Conservation (phyloP, 116 monocot species). For the Phalaenopsis hybrid region DNA sequence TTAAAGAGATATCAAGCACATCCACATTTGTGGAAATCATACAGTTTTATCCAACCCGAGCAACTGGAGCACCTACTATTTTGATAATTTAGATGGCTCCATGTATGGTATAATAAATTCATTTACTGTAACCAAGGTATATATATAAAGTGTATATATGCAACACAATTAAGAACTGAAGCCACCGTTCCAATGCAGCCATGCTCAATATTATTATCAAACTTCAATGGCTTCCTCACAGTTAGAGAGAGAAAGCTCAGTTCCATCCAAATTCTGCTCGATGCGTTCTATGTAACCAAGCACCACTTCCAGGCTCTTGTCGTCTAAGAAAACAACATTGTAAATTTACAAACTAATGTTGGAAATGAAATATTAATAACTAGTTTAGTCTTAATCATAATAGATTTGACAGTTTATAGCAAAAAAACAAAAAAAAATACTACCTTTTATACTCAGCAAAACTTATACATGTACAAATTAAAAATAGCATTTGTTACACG, state of each 20-base stretch:
- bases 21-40: no score
- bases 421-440: neutral
- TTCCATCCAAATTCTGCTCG: conserved; percentile 28
- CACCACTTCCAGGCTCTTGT: conserved; percentile 47
- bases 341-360: neutral
- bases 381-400: neutral
- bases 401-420: neutral
- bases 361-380: neutral
- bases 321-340: conserved; percentile 33
- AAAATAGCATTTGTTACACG: neutral
- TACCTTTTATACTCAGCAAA: neutral
- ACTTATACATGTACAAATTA: neutral
- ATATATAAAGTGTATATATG: no score
- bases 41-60: neutral
- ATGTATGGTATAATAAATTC: neutral
- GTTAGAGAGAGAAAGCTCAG: neutral
- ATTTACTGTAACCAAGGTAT: neutral
- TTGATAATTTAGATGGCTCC: neutral
- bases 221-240: conserved; percentile 1
- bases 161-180: neutral
- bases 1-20: no score
- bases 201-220: neutral
- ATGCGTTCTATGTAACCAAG: conserved; percentile 39
- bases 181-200: neutral
- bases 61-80: no score